Base-by-base conservation (phyloP, 805 yeast genomes). In the Wickerhamomyces kurtzmanii region DNA sequence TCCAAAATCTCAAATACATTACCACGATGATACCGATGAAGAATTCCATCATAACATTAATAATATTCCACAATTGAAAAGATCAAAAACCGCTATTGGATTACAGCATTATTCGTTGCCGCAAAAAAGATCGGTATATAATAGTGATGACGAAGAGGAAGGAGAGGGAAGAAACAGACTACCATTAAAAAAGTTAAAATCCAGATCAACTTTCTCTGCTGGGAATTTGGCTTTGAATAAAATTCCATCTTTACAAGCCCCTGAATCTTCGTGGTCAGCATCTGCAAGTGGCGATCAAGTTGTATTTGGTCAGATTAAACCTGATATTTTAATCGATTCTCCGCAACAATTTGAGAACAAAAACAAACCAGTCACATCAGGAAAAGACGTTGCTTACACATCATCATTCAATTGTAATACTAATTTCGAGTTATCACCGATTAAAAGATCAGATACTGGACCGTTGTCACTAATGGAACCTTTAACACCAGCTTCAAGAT, bases 321-420 rank as follows among this genome's bases (percentile, higher is more conserved):
- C 47, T 22, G 29, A 29, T 13, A 20, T 28, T n/a, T 22, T 17
- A 4, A 24, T 18, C 16, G 36, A 30, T 18, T 33, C 39, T 5
- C 42, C 38, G 22, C 29, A 30, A n/a, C 12, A 20, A 25, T 15
- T 22, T 6, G 15, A 12, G 21, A 17, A n/a, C 16, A 20, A 12
- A 21, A 29, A 19, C 25, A 6, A 16, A 5, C 19, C 11, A 7
- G 10, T 20, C n/a, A 19, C 7, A 13, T 16, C 26, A 23, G 26
- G 8, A 8, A 23, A n/a, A 12, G 16, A 26, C 17, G 17, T 65
- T 25, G 65, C 72, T 8, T 71, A 71, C 43, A 70, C 81, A 4
- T 74, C 80, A 15, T 71, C 80, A 9, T 76, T 76, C 50, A 74
- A 78, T 46, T 72, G 80, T 40, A 68, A 63, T 38, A 71, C 79